Percentiles rank a stretch among this genome's conserved stretches.
Conservation (phyloP, 2,329 filamentous ascomycete species). For the Fusarium sp. region DNA sequence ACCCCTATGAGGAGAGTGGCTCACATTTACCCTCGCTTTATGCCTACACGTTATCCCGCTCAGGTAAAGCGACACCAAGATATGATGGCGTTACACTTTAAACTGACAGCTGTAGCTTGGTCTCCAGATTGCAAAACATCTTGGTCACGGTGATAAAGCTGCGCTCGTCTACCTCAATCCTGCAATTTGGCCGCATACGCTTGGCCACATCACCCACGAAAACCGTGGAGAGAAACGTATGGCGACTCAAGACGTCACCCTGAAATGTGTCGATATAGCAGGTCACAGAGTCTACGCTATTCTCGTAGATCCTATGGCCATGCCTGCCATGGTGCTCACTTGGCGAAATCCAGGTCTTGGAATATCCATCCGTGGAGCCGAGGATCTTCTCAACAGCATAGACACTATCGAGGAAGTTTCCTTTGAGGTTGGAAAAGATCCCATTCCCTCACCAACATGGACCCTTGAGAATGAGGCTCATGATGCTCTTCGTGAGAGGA, state of each 20-base stretch:
- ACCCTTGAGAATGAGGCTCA: constrained; percentile 58
- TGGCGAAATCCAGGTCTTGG: constrained; percentile 64
- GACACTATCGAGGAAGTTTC: constrained; percentile 54
- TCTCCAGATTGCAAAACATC: constrained; percentile 52
- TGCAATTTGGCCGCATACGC: constrained; percentile 49
- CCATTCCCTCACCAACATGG: constrained; percentile 54
- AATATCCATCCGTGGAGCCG: constrained; percentile 61
- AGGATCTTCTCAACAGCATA: constrained; percentile 57
- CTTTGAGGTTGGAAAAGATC: constrained; percentile 35
- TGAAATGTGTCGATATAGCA: constrained; percentile 59
- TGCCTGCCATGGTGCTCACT: constrained; percentile 55
- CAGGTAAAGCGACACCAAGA: constrained; percentile 45
- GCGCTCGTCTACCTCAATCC: constrained; percentile 53
- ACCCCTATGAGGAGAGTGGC: constrained; percentile 53
- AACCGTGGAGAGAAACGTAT: constrained; percentile 55
- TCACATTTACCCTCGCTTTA: constrained; percentile 63
- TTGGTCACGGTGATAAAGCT: constrained; percentile 47
- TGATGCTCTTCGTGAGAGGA: constrained; percentile 55
- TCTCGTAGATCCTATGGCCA: constrained; percentile 55
- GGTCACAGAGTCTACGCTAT: constrained; percentile 61
- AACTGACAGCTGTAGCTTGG: constrained; percentile 52
- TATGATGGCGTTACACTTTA: background rate
- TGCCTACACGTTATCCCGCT: constrained; percentile 55
- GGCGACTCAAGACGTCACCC: constrained; percentile 52
- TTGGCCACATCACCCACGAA: constrained; percentile 52